Conservation (phyloP, 768 basidiomycete species). For the Stropharia rugosoannulata region DNA sequence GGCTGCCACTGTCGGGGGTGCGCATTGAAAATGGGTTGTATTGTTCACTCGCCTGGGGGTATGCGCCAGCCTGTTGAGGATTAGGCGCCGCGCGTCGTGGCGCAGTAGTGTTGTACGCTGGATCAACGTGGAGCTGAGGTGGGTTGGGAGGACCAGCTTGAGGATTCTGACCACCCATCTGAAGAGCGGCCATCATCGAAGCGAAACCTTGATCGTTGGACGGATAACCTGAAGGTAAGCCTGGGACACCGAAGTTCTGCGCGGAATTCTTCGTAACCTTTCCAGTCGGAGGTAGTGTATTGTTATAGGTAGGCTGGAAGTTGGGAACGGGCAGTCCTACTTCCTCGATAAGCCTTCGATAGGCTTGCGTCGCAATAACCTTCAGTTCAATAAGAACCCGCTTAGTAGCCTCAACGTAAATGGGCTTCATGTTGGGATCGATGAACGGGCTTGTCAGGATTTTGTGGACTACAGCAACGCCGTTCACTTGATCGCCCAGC, state of each 20-base stretch:
- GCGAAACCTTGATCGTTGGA: constrained; percentile 83
- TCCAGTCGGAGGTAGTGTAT: constrained; percentile 56
- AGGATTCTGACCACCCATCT: constrained; percentile 87
- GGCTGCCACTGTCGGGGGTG: constrained; percentile 40
- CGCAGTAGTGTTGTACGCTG: constrained; percentile 47
- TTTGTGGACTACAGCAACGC: constrained; percentile 90
- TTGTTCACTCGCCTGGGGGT: constrained; percentile 41
- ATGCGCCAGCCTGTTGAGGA: constrained; percentile 25
- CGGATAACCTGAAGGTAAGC: constrained; percentile 76
- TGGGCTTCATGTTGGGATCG: constrained; percentile 63
- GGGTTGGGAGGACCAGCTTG: constrained; percentile 63
- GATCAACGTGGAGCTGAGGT: constrained; percentile 69
- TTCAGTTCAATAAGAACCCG: constrained; percentile 88
- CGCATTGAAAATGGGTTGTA: constrained; percentile 54
- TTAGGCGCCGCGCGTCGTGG: constrained; percentile 35
- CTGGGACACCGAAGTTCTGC: constrained; percentile 68
- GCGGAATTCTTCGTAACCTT: constrained; percentile 54
- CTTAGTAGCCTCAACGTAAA: constrained; percentile 84
- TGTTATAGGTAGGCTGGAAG: constrained; percentile 78
- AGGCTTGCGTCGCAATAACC: constrained; percentile 93
- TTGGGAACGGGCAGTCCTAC: constrained; percentile 90
- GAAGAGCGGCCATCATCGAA: constrained; percentile 91
- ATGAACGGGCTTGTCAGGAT: constrained; percentile 87
- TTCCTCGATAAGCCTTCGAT: constrained; percentile 91
- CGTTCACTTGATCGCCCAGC: constrained; percentile 94